A percentile compares a stretch with the other conserved stretches of the same genome.
phyloP scores from a whole-genome alignment of 2,329 filamentous ascomycete species.

The Fusarium udum region DNA sequence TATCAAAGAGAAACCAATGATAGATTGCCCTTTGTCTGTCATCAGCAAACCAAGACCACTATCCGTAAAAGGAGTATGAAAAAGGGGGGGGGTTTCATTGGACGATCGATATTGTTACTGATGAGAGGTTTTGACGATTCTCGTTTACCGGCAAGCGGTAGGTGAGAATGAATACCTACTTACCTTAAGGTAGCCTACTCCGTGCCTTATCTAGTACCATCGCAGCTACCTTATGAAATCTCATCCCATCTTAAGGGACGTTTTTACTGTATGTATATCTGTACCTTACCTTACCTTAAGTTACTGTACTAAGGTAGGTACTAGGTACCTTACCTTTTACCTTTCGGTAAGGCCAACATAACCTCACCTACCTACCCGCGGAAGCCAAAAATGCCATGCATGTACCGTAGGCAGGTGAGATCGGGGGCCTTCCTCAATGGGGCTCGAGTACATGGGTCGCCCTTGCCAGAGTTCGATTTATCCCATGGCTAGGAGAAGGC shows the following conservation, averaged over 20 bases:
- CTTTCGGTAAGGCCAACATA: neutral
- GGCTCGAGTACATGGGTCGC: constrained; percentile 9
- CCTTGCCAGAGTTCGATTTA: constrained; percentile 4
- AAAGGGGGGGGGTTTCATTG: neutral
- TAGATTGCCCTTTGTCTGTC: constrained; percentile 1
- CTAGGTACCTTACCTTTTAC: neutral
- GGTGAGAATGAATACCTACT: neutral
- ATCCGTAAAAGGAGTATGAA: neutral
- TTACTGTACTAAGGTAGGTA: too few species aligned
- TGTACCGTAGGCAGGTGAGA: constrained; percentile 26
- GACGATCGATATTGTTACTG: constrained; percentile 18
- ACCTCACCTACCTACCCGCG: neutral
- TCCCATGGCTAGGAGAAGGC: neutral
- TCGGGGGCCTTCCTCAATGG: constrained; percentile 24
- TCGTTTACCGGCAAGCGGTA: constrained; percentile 2
- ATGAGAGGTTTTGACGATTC: constrained; percentile 18
- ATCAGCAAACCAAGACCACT: constrained; percentile 2
- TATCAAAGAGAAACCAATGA: constrained; percentile 16
- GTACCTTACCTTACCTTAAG: neutral
- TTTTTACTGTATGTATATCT: neutral
- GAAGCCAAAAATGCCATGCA: constrained; percentile 21
- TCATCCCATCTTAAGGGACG: neutral
- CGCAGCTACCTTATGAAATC: neutral
- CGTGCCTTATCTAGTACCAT: neutral
- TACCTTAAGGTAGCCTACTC: neutral